Percentiles rank a stretch among this genome's conserved stretches.
phyloP scores from a whole-genome alignment of 2,329 filamentous ascomycete species.

The Epicoccum sorghinum region DNA sequence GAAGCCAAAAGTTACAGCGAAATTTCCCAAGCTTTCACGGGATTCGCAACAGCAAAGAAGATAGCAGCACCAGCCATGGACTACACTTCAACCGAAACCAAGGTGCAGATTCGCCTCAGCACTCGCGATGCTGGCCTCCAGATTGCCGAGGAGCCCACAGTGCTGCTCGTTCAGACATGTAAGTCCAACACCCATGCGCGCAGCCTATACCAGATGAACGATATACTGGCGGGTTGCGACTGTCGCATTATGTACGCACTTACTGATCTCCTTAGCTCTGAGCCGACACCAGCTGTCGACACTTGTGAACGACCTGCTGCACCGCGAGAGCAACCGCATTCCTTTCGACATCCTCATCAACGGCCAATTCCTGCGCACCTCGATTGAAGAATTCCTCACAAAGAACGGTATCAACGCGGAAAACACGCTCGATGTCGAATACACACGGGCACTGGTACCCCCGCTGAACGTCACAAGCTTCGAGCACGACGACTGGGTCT shows the following conservation, averaged over 20 bases:
- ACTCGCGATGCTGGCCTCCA: slow-evolving; percentile 43
- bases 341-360: slow-evolving; percentile 96
- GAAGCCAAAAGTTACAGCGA: slow-evolving; percentile 33
- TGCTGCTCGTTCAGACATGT: slow-evolving; percentile 43
- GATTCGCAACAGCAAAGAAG: slow-evolving; percentile 12
- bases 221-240: neutral
- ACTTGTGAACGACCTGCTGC: slow-evolving; percentile 66
- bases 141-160: slow-evolving; percentile 41
- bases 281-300: slow-evolving; percentile 58
- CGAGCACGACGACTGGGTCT: slow-evolving; percentile 97
- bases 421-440: slow-evolving; percentile 85
- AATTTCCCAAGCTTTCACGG: slow-evolving; percentile 31
- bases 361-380: slow-evolving; percentile 86
- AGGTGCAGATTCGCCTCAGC: slow-evolving; percentile 44
- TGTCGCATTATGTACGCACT: neutral
- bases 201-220: neutral
- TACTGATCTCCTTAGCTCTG: slow-evolving; percentile 32
- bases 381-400: slow-evolving; percentile 87
- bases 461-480: slow-evolving; percentile 90
- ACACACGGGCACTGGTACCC: slow-evolving; percentile 88
- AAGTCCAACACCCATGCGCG: slow-evolving; percentile 15
- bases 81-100: slow-evolving; percentile 32
- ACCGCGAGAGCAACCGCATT: slow-evolving; percentile 65
- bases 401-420: slow-evolving; percentile 87
- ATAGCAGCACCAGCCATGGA: slow-evolving; percentile 32